phyloP scores from a whole-genome alignment of 2,329 filamentous ascomycete genomes.

The Cladosporium sp. region DNA sequence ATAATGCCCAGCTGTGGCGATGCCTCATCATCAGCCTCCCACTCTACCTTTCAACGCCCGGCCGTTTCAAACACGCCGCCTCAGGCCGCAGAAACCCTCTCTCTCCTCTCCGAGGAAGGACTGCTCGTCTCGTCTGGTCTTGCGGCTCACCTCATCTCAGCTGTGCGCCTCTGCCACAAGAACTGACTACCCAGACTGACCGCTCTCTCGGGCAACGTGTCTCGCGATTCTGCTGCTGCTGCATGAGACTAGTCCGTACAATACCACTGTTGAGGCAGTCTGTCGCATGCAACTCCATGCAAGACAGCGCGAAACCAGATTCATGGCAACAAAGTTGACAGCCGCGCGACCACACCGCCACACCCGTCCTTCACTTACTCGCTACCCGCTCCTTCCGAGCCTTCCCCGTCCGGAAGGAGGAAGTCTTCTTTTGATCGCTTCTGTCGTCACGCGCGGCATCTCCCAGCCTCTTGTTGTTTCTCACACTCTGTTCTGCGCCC shows the following conservation, averaged over 20 bases:
- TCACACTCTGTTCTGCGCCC: not conserved
- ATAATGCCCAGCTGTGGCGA: slow-evolving; percentile 11
- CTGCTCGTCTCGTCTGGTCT: not conserved
- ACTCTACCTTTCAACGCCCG: not conserved
- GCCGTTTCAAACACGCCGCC: slow-evolving; percentile 8
- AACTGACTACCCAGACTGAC: not conserved
- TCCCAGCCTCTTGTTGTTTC: slow-evolving; percentile 14
- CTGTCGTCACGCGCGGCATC: slow-evolving; percentile 10
- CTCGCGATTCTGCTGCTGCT: slow-evolving; percentile 4
- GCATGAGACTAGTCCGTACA: slow-evolving; percentile 7
- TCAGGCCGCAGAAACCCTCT: not conserved
- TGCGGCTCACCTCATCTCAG: not conserved
- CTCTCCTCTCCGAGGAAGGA: not conserved
- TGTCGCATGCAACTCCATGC: slow-evolving; percentile 11
- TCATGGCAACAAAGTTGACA: slow-evolving; percentile 3
- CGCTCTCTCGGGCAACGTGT: not conserved
- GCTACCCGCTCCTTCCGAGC: slow-evolving; percentile 13
- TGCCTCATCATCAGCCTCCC: not conserved
- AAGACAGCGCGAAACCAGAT: slow-evolving; percentile 14
- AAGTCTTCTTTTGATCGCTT: not conserved
- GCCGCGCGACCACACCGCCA: slow-evolving; percentile 16
- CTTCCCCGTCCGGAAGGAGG: slow-evolving; percentile 8
- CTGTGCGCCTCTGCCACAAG: not conserved
- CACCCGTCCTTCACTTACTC: slow-evolving; percentile 17
- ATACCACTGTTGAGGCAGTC: not conserved